Evolutionary conservation across 176 grass and related monocot species (phyloP).

Genomic region (Juncus inflexus): DNA sequence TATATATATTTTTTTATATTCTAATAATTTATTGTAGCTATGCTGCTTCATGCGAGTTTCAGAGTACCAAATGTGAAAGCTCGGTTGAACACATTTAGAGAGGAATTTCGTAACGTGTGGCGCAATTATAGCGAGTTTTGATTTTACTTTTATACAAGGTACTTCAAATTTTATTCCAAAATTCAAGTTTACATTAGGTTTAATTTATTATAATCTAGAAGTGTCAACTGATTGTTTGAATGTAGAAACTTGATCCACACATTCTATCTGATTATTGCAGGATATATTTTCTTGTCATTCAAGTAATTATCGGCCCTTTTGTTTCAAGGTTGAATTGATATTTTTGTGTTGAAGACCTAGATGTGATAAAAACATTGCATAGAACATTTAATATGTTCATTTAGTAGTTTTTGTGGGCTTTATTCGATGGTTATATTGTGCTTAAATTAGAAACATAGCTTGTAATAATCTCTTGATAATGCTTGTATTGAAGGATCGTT

Average conservation of each 20-base stretch:
- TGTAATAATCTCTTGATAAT: too few relatives aligned
- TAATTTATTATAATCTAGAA: not conserved
- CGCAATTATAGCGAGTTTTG: slow-evolving; percentile 91
- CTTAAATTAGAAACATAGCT: not conserved
- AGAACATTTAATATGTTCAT: not conserved
- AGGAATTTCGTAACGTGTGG: slow-evolving; percentile 94
- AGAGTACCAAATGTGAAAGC: slow-evolving; percentile 97
- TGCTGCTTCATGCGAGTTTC: slow-evolving; percentile 86
- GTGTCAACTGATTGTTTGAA: not conserved
- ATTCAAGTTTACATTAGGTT: not conserved
- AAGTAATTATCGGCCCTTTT: too few relatives aligned
- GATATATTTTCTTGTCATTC: slow-evolving; percentile 4
- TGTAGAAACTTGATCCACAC: not conserved
- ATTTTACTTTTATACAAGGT: slow-evolving; percentile 13
- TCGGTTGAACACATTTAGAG: slow-evolving; percentile 93
- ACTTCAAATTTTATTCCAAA: not conserved
- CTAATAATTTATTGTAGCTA: slow-evolving; percentile 45
- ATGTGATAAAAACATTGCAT: slow-evolving; percentile 1
- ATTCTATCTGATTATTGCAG: slow-evolving; percentile 4
- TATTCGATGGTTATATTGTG: not conserved
- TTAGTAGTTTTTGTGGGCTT: not conserved
- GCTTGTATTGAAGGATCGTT: too few relatives aligned
- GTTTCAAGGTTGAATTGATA: not conserved
- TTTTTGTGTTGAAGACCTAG: not conserved
- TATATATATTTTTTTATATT: slow-evolving; percentile 7